Base-by-base conservation (phyloP, 208 protist species). In the Trypanosoma grayi region DNA sequence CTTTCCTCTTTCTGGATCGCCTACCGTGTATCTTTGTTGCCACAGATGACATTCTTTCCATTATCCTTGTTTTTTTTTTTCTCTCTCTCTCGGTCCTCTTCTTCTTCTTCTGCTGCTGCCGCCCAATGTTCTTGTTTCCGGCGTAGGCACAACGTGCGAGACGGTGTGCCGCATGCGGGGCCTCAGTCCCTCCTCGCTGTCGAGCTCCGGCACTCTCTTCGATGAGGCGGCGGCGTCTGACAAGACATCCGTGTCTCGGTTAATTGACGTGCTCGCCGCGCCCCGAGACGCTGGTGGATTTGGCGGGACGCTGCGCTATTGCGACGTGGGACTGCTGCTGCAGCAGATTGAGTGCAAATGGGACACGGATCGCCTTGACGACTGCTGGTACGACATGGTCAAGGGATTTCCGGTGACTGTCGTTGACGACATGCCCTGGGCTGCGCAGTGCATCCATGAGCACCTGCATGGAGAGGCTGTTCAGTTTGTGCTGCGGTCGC, bases 371-470 rank as follows among this genome's bases (percentile, higher is more conserved):
- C 70, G 75, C 8, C 63, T 84, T 51, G 86, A 93, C 46, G 86
- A 93, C 66, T 85, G 77, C 58, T 93, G 86, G 86, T 93, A 87
- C 57, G 82, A 89, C 50, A 81, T 89, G 41, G 66, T 90, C 52
- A 60, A 62, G 33, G 86, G 86, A 2, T 66, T 70, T 20, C 73
- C 79, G 10, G 39, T 50, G 14, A 55, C 69, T 9, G 70, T 81
- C 46, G 68, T 74, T 4, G 45, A 45, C 11, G 74, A 83, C 36
- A 75, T 89, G 67, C 14, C 46, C 5, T 79, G 75, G 24, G 70
- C 75, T 18, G 79, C 73, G 14, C 61, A 84, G 20, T 78, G 72
- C 44, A 57, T 93, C 31, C 58, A 69, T 66, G 66, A 62, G 41
- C 83, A 91, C 60, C 14, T 65, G 36, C 24, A 59, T 33, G 48